A percentile compares a stretch with the other conserved stretches of the same genome.
phyloP scores from a whole-genome alignment of 805 yeast genomes.

The Nakazawaea sp. region DNA sequence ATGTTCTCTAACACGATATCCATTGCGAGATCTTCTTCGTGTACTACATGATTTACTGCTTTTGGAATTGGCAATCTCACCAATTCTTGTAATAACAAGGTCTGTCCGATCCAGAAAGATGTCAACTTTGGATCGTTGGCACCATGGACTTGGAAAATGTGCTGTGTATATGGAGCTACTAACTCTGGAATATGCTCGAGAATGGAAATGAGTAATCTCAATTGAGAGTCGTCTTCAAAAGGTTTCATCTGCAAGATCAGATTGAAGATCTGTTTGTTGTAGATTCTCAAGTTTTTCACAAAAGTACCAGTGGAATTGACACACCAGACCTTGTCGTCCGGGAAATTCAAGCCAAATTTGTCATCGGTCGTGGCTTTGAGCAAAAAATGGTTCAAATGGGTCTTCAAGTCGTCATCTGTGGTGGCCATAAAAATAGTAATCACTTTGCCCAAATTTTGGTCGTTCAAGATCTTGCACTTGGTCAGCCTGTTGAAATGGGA shows the following conservation, averaged over 20 bases:
- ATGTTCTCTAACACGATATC: slow-evolving; percentile 39
- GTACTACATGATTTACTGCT: background rate
- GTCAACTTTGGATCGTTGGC: slow-evolving; percentile 73
- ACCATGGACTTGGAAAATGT: slow-evolving; percentile 53
- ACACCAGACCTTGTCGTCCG: slow-evolving; percentile 48
- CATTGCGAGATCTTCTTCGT: background rate
- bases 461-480: slow-evolving; percentile 73
- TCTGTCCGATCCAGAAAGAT: slow-evolving; percentile 78
- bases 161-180: slow-evolving; percentile 60
- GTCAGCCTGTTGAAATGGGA: slow-evolving; percentile 54
- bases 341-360: slow-evolving; percentile 38
- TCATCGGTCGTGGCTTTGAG: slow-evolving; percentile 41
- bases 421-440: slow-evolving; percentile 36
- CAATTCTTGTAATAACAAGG: slow-evolving; percentile 52
- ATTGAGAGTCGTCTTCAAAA: slow-evolving; percentile 67
- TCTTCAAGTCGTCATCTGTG: slow-evolving; percentile 22
- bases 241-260: slow-evolving; percentile 66
- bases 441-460: slow-evolving; percentile 57
- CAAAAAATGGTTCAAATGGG: slow-evolving; percentile 39
- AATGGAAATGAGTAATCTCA: slow-evolving; percentile 44
- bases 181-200: slow-evolving; percentile 59
- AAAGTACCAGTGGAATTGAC: slow-evolving; percentile 31
- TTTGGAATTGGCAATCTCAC: slow-evolving; percentile 51
- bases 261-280: slow-evolving; percentile 62
- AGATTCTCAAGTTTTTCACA: slow-evolving; percentile 38